phyloP scores from a whole-genome alignment of 2,329 filamentous ascomycete genomes.

The Talaromyces sp. region DNA sequence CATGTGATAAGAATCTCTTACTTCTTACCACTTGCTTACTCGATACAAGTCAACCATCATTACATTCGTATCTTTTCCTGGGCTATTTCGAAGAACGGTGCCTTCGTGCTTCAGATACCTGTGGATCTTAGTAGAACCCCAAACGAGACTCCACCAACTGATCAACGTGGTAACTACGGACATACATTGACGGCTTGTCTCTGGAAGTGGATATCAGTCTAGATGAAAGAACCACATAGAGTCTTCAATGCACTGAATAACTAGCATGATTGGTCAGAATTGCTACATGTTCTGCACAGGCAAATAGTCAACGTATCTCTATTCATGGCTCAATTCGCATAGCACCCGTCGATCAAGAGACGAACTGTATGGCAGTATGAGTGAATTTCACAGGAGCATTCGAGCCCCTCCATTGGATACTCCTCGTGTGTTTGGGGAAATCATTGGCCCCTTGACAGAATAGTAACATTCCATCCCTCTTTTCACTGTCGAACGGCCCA shows the following conservation, averaged over 20 bases:
- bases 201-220: background rate
- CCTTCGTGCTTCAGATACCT: background rate
- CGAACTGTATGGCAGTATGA: too few species aligned
- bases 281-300: background rate
- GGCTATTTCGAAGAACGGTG: background rate
- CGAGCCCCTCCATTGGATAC: background rate
- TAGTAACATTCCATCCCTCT: slow-evolving; percentile 10
- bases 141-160: background rate
- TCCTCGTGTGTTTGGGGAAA: background rate
- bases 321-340: background rate
- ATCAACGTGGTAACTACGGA: background rate
- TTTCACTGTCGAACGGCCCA: background rate
- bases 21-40: background rate
- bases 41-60: too few species aligned
- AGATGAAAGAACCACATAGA: background rate
- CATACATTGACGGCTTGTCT: background rate
- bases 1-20: background rate
- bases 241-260: background rate
- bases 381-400: background rate
- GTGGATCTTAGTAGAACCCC: background rate
- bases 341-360: background rate
- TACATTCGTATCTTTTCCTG: background rate
- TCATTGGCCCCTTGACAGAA: slow-evolving; percentile 1
- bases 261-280: background rate
- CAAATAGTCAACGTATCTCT: background rate